phyloP scores from a whole-genome alignment of 1,284 basidiomycete genomes.

The Afroboletus lepidellus region DNA sequence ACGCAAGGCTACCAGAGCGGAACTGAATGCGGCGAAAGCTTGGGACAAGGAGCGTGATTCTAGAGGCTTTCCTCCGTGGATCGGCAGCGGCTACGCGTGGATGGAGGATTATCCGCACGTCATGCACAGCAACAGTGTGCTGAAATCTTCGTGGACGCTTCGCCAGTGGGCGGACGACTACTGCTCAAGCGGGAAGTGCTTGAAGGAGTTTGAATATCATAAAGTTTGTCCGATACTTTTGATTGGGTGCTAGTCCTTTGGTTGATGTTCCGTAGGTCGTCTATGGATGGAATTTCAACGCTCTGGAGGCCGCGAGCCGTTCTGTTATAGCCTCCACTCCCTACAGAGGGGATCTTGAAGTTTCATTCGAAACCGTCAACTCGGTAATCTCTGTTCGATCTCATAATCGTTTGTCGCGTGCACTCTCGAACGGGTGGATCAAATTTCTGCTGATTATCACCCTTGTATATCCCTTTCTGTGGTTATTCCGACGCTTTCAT shows the following conservation, averaged over 20 bases:
- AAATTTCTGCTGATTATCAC: conserved; percentile 62
- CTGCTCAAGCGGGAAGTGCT: conserved; percentile 52
- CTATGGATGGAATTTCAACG: conserved; percentile 68
- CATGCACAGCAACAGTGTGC: conserved; percentile 30
- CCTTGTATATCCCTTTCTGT: conserved; percentile 70
- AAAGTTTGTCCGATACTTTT: conserved; percentile 41
- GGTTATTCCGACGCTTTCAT: conserved; percentile 67
- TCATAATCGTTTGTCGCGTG: conserved; percentile 56
- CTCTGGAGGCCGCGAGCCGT: conserved; percentile 52
- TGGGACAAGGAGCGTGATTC: conserved; percentile 33
- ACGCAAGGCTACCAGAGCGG: conserved; percentile 31
- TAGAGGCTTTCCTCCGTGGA: conserved; percentile 46
- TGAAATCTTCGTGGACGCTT: conserved; percentile 52
- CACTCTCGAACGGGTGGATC: conserved; percentile 63
- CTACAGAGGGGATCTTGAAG: conserved; percentile 51
- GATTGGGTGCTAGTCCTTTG: not conserved
- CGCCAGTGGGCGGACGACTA: conserved; percentile 73
- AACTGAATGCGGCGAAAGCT: conserved; percentile 32
- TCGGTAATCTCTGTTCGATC: conserved; percentile 59
- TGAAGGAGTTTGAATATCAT: conserved; percentile 66
- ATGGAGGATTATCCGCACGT: conserved; percentile 25
- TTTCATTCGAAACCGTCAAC: conserved; percentile 47
- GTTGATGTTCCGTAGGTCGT: conserved; percentile 41
- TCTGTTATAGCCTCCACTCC: conserved; percentile 49
- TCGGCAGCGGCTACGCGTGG: conserved; percentile 27